Evolutionary conservation across 2,329 filamentous ascomycete genomes (phyloP), one percentile per base, ranked within the genome.

Genomic region (Aspergillus fructus): DNA sequence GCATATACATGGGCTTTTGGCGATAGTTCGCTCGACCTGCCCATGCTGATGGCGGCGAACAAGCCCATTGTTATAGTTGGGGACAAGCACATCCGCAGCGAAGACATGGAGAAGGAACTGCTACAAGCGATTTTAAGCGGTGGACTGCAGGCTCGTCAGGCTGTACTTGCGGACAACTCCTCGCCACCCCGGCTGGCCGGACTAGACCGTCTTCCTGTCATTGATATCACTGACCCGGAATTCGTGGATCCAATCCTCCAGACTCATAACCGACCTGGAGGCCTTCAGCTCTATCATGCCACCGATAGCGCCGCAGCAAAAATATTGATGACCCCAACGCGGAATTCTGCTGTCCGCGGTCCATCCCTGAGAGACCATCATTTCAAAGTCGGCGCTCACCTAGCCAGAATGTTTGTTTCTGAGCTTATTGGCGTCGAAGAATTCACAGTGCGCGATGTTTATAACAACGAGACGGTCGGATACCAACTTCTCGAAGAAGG

Each of bases 11-110:
- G 74, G 67, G 85, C 83, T 0, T 84, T 88, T 62, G 85, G 85
- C n/a, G 84, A 87, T 62, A 84, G 85, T 61, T 75, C 76, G 0
- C 59, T 86, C 6, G 86, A 88, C 61, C 40, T 88, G 17, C 68
- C 72, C 0, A 89, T 89, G 85, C 61, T 88, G 12, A 61, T 59
- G 2, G 62, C 71, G 34, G 85, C 85, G 0, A 69, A 87, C 61
- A 58, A 79, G 55, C 81, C 84, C 0, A 66, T 86, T 39, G 75
- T 89, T 4, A 78, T 88, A 0, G 82, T 85, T 3, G 82, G 83
- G 1, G 68, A 81, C 0, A 67, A 80, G 60, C 5, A 60, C 0
- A 67, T 49, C 0, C 76, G 83, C 51, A 87, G 82, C 66, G 78
- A 74, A 39, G 76, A 70, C 1, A 87, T 87, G 83, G 80, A 85